These are phyloP conservation scores for Zelopaecilomyces penicillatus DNA, from an alignment of 2,329 filamentous ascomycete species.

Conservation along the genomic window DNA sequence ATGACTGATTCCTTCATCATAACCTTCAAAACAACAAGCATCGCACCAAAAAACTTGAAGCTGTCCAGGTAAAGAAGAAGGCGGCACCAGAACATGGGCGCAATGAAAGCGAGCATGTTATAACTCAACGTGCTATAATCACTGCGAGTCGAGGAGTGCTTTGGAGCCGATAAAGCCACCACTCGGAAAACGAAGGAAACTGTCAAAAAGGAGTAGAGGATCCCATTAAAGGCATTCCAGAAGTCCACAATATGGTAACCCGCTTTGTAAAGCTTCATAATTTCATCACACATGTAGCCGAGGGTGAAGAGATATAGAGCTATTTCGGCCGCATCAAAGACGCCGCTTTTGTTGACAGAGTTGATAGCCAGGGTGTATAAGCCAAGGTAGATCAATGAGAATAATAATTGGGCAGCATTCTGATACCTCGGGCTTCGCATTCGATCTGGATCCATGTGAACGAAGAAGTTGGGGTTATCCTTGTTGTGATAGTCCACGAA, in stretches of 20 bases:
- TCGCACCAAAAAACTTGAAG: constrained; percentile 92
- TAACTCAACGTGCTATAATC: constrained; percentile 77
- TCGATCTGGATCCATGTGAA: constrained; percentile 85
- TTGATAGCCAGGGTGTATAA: constrained; percentile 91
- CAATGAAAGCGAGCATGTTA: constrained; percentile 86
- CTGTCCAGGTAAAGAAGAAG: constrained; percentile 88
- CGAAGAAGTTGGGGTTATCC: constrained; percentile 66
- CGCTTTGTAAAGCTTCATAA: constrained; percentile 87
- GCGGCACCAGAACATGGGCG: constrained; percentile 95
- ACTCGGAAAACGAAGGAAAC: constrained; percentile 73
- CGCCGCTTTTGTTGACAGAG: constrained; percentile 77
- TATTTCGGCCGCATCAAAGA: constrained; percentile 75
- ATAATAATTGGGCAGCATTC: constrained; percentile 77
- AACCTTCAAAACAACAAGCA: constrained; percentile 93
- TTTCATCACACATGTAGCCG: constrained; percentile 83
- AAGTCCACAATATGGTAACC: constrained; percentile 87
- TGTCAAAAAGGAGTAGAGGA: constrained; percentile 70
- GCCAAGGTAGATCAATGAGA: constrained; percentile 73
- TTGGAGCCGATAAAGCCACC: constrained; percentile 60
- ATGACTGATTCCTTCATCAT: constrained; percentile 94
- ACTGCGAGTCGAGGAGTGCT: constrained; percentile 36
- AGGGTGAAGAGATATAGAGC: constrained; percentile 85
- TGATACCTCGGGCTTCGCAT: constrained; percentile 92
- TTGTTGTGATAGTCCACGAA: constrained; percentile 85
- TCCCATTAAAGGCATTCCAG: constrained; percentile 91